Percentiles rank a stretch among this genome's conserved stretches.
Evolutionary conservation across 2,329 filamentous ascomycete species (phyloP).

Genomic region (Penicillium sp.): DNA sequence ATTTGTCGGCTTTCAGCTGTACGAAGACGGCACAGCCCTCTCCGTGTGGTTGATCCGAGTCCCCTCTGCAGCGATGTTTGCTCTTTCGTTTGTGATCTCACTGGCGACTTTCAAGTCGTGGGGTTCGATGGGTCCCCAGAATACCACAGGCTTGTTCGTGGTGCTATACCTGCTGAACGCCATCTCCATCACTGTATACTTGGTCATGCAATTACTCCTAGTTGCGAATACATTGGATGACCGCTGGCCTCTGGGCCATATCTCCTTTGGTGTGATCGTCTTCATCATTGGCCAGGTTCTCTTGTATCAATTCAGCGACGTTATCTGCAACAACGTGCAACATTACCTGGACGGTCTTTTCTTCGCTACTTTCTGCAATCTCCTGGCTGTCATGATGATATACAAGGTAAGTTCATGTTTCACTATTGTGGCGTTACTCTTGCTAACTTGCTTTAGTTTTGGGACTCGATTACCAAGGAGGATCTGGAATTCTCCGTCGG

Average conservation of each 20-base stretch:
- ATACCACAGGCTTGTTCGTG: slow-evolving; percentile 84
- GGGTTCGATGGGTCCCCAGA: slow-evolving; percentile 79
- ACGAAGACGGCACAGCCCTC: slow-evolving; percentile 91
- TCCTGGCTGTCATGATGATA: slow-evolving; percentile 98
- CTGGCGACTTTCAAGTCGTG: slow-evolving; percentile 90
- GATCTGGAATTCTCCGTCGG: slow-evolving; percentile 98
- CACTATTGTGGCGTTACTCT: neutral
- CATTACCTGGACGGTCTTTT: slow-evolving; percentile 95
- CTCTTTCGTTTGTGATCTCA: slow-evolving; percentile 80
- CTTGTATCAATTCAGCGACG: slow-evolving; percentile 82
- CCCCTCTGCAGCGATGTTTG: slow-evolving; percentile 75
- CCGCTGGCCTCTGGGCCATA: slow-evolving; percentile 91
- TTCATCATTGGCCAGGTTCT: slow-evolving; percentile 90
- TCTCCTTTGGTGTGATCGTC: slow-evolving; percentile 84
- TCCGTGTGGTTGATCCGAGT: slow-evolving; percentile 90
- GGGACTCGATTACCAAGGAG: slow-evolving; percentile 98
- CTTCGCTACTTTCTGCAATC: slow-evolving; percentile 89
- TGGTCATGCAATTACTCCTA: slow-evolving; percentile 81
- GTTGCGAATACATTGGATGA: slow-evolving; percentile 89
- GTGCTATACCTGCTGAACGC: slow-evolving; percentile 90
- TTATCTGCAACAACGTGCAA: slow-evolving; percentile 77
- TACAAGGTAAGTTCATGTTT: slow-evolving; percentile 70
- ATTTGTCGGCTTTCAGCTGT: slow-evolving; percentile 96
- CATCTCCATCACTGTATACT: slow-evolving; percentile 79
- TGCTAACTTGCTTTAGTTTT: slow-evolving; percentile 65